Percentiles rank a stretch among this genome's conserved stretches.
Conservation (phyloP, 148 eudicot species). For the Polygonum aviculare region DNA sequence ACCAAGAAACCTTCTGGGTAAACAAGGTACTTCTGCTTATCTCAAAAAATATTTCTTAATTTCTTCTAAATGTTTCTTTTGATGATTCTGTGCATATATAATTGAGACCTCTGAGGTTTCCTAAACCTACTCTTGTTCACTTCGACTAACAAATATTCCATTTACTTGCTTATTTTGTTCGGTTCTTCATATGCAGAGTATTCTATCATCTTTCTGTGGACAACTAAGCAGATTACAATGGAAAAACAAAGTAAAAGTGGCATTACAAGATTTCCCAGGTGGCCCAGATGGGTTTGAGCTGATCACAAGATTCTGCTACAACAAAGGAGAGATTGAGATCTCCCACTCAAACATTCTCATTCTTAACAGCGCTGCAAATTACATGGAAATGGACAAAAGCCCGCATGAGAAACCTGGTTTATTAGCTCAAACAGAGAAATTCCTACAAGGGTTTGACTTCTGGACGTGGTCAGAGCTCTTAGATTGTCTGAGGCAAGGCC, state of each 20-base stretch:
- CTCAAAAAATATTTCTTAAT: neutral
- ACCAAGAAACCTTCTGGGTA: constrained; percentile 28
- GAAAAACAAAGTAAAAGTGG: constrained; percentile 15
- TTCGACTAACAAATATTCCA: no score
- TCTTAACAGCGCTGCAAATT: constrained; percentile 30
- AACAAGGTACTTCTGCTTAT: constrained; percentile 20
- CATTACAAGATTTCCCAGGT: constrained; percentile 50
- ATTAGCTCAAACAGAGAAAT: constrained; percentile 21
- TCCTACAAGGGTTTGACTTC: constrained; percentile 23
- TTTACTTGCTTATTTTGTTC: neutral
- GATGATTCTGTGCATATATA: neutral
- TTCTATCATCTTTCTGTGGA: constrained; percentile 28
- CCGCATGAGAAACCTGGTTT: constrained; percentile 18
- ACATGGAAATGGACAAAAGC: constrained; percentile 34
- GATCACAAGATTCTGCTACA: constrained; percentile 39
- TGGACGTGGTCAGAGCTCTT: constrained; percentile 60
- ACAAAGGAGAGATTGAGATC: constrained; percentile 26
- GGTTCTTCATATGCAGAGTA: constrained; percentile 24
- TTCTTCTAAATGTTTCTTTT: neutral
- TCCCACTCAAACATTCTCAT: constrained; percentile 27
- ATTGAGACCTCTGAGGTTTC: neutral
- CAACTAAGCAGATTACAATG: constrained; percentile 25
- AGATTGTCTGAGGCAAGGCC: constrained; percentile 26
- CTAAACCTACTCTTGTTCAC: neutral
- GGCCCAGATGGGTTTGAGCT: constrained; percentile 46